Conservation (phyloP, 495 filamentous ascomycete genomes). For the Aspergillus nidulans region DNA sequence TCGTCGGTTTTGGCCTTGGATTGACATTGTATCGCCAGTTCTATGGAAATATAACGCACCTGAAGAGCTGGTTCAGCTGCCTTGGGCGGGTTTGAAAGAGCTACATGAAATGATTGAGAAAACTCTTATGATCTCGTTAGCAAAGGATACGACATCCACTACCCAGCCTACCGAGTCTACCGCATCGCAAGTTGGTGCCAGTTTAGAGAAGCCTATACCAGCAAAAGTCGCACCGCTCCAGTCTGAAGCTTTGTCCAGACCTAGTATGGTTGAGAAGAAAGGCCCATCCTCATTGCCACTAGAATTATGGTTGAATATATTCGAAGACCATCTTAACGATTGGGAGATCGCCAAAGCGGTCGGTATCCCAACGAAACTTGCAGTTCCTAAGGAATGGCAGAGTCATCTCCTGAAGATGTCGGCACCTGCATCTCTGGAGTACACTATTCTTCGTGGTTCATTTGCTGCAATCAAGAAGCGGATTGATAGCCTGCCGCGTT, state of each 20-base stretch:
- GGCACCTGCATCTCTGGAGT: conserved; percentile 62
- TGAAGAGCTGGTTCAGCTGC: conserved; percentile 44
- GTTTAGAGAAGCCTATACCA: conserved; percentile 53
- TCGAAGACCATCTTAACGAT: conserved; percentile 71
- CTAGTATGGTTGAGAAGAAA: conserved; percentile 17
- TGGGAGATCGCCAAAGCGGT: conserved; percentile 85
- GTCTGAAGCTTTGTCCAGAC: conserved; percentile 35
- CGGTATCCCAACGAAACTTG: conserved; percentile 70
- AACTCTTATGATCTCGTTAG: conserved; percentile 25
- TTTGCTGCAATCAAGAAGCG: conserved; percentile 64
- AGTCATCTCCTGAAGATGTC: conserved; percentile 45
- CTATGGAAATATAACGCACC: conserved; percentile 65
- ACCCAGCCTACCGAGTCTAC: conserved; percentile 2
- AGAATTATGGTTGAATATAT: conserved; percentile 84
- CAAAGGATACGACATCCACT: not conserved
- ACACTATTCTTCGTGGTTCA: conserved; percentile 68
- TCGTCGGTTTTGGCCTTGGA: conserved; percentile 75
- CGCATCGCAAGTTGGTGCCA: not conserved
- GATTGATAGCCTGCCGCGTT: conserved; percentile 59
- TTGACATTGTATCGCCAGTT: conserved; percentile 64
- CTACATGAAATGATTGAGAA: conserved; percentile 63
- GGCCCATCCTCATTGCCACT: conserved; percentile 54
- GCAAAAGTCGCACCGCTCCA: conserved; percentile 55
- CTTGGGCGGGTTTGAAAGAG: conserved; percentile 65
- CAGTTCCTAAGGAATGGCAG: conserved; percentile 72